Evolutionary conservation across 1,139 yeast species (phyloP), one percentile per base, ranked within the genome.

Genomic region (Protomyces lactucae-debilis): DNA sequence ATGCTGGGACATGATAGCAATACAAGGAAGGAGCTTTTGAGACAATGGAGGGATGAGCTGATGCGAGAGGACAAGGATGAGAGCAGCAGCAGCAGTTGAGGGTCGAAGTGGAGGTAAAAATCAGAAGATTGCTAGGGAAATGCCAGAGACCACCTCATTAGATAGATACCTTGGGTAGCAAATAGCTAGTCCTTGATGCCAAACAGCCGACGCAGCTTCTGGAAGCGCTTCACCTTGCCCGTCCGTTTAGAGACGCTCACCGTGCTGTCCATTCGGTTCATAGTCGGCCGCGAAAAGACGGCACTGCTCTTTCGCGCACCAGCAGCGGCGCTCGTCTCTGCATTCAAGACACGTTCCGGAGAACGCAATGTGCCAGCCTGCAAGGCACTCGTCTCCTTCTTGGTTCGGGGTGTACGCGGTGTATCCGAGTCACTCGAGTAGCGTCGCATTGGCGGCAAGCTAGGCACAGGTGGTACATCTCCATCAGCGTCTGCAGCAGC

Each of bases 161-260:
- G 1, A 28, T 28, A 28, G 32, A 28, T 28, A 28, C 32, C 32
- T 28, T 37, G 9, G 18, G 16, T 9, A 37, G 52, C 8, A 8
- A 16, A 14, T 10, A 16, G 12, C 32, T 36, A 53, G 40, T 53
- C 57, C 40, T 37, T 53, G 25, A 60, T 43, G 46, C 51, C 46
- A 52, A 60, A 60, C 21, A 60, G 23, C 10, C 55, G 45, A 16
- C 64, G 59, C 12, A 60, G 55, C 23, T 52, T 52, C 59, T 60
- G 59, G 35, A 60, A 60, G 51, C 54, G 53, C 51, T 60, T 60
- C 23, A 57, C 57, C 55, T 60, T 60, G 54, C 64, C 64, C 12
- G 64, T 60, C 52, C 48, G 43, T 23, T 46, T 43, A 12, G 48
- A 32, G 35, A 43, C 48, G 10, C 51, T 32, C 36, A 46, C 55